Evolutionary conservation across 1,284 basidiomycete genomes (phyloP), one percentile per base, ranked within the genome.

Genomic region (Papiliotrema flavescens): DNA sequence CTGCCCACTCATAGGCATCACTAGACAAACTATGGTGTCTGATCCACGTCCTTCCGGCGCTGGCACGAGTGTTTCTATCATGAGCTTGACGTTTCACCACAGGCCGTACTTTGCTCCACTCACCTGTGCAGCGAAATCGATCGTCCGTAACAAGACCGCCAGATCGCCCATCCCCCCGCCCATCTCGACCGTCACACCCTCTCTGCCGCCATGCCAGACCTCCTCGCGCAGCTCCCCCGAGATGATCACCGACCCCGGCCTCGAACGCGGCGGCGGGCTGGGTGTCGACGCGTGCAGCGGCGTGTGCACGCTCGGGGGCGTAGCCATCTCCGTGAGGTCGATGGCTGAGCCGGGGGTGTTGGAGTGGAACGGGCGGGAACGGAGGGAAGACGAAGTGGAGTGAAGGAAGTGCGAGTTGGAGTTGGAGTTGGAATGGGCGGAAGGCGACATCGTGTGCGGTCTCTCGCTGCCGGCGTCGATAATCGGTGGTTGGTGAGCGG

Each of bases 11-110:
- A 7, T 39, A 6, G n/a, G 28, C 20, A 17, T 14, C 3, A 19
- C 35, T 32, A 7, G 24, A 57, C 70, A 62, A 48, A 72, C 70
- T 76, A 76, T 46, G 75, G 75, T 7, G 75, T 73, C 53, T 74
- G 68, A 57, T 74, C 69, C 13, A 70, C 57, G 55, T 77, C 71
- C 60, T 77, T 77, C 35, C 75, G 59, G 39, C 75, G 59, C 52
- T 77, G 75, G 57, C 70, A 72, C n/a, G 67, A 67, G 56, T 76
- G 75, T 70, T 75, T 76, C 71, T 75, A 51, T 11, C 23, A 20
- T 50, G 49, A 47, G 44, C 45, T 22, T 20, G 22, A 13, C 23
- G 24, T 34, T 43, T 14, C 11, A 7, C 48, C 46, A 26, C 22
- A 40, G 52, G 49, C n/a, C 39, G 3, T 44, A 22, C 39, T 11